A percentile compares a stretch with the other conserved stretches of the same genome.
Evolutionary conservation across 1,284 basidiomycete species (phyloP).

Genomic region (Ceratobasidium sp.): DNA sequence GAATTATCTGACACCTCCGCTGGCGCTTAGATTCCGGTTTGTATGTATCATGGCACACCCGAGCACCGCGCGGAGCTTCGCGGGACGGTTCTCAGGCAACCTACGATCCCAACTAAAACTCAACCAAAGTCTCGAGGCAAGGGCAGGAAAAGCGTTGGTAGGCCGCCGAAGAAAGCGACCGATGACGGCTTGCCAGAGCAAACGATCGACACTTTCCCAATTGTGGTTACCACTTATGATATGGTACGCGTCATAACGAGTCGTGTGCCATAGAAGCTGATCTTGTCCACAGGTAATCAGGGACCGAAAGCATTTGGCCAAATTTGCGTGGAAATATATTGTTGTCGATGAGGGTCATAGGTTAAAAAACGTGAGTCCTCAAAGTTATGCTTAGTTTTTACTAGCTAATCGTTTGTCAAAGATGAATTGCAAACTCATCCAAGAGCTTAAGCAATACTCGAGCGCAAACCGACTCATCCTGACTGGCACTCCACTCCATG

Average conservation of each 20-base stretch:
- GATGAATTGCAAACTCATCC: slow-evolving; percentile 70
- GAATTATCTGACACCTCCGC: not conserved
- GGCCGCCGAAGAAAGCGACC: slow-evolving; percentile 14
- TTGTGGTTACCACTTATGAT: slow-evolving; percentile 93
- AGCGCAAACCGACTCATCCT: slow-evolving; percentile 91
- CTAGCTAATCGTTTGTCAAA: not conserved
- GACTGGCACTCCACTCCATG: slow-evolving; percentile 94
- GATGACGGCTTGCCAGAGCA: slow-evolving; percentile 39
- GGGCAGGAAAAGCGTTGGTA: slow-evolving; percentile 43
- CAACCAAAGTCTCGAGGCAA: slow-evolving; percentile 31
- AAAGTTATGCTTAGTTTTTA: not conserved
- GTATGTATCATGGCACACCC: slow-evolving; percentile 91
- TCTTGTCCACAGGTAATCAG: slow-evolving; percentile 70
- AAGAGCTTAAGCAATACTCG: slow-evolving; percentile 89
- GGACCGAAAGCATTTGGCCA: slow-evolving; percentile 76
- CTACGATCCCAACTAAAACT: slow-evolving; percentile 50
- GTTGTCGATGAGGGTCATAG: slow-evolving; percentile 97
- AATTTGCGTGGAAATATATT: slow-evolving; percentile 90
- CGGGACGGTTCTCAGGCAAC: slow-evolving; percentile 64
- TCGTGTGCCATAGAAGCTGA: not conserved
- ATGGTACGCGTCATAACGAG: slow-evolving; percentile 59
- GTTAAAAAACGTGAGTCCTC: slow-evolving; percentile 78
- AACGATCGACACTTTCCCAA: slow-evolving; percentile 66
- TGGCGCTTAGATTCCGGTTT: slow-evolving; percentile 77
- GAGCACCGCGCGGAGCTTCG: slow-evolving; percentile 82